Base-by-base conservation (phyloP, 106 monocot genomes). In the Allium cepa region DNA sequence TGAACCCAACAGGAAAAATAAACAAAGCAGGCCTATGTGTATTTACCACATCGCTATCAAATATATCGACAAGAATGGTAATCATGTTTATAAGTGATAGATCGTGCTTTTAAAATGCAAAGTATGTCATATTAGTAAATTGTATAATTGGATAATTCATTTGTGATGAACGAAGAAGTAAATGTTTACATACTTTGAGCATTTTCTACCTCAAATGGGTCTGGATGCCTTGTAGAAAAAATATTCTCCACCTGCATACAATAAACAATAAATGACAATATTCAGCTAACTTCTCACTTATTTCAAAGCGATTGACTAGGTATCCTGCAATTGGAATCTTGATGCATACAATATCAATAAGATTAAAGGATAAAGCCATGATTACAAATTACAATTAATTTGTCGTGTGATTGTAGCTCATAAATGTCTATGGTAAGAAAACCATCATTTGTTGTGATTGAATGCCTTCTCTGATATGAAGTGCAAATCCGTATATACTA, bases 21-120 rank as follows among this genome's bases (percentile, higher is more conserved):
- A 46, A 46, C 45, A 60, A 59, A 72, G 22, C 28, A 11, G 5
- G 58, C 58, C 53, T 75, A 71, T 7, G 17, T 28, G 59, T 79
- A 71, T 76, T 82, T 87, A 97, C 97, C 97, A 71, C 80, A 80
- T 89, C 92, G 64, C 84, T 82, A 64, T 97, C 97, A 62, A 80
- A 89, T 60, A 72, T 77, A 46, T 89, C 92, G 49, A 78, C 87
- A 68, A 97, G 84, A 60, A 71, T 84, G 49, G 86, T 73, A 65
- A 97, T 86, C 16, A 87, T 92, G 60, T 89, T 78, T 16, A 87
- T 74, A 28, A 97, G 80, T 11, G 97, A 84, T 59, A 83, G 84
- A 63, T 97, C 97, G 50, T 92, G 92, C n/a, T 92, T 92, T 92
- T 95, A 75, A 53, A 75, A 53, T 62, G n/a, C 75, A 13, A 22